Evolutionary conservation across 2,329 filamentous ascomycete species (phyloP), one percentile per base, ranked within the genome.

Genomic region (Colletotrichum brevisporum): DNA sequence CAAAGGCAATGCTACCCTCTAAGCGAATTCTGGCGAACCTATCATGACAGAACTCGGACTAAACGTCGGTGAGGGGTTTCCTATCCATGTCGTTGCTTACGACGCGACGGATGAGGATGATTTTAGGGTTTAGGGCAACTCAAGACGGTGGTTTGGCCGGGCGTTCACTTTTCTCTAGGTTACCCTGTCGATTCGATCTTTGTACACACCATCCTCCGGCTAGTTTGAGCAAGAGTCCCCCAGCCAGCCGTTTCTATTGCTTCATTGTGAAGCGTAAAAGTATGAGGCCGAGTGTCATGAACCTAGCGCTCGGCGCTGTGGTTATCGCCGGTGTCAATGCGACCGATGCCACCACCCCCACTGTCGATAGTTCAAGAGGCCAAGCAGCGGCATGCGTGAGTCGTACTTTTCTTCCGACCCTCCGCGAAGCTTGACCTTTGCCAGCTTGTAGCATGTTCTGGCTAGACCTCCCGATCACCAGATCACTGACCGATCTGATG

Each of bases 361-460:
- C 41, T 15, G 41, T 12, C 16, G 13, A 43, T 6, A 57, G 12
- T 3, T 27, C 16, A 12, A 51, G 39, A 18, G 15, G 45, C 6
- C 45, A 50, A 8, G 41, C 45, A 5, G 39, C 57, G 15, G 36
- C 54, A 18, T 68, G 65, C 48, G 65, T 68, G 18, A 63, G 65
- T 68, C 16, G 41, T 43, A 15, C 13, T 43, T 43, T 43, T 43
- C 41, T 4, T n/a, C 6, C 15, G 8, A 6, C 16, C 15, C 16
- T 10, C 10, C 8, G 8, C 31, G 9, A 36, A 43, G 13, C 6
- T 4, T 43, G 8, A n/a, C 41, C 16, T 15, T 43, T 43, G 6
- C 41, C 4, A 43, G 13, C 15, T 15, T n/a, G 41, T 15, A n/a
- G 41, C 41, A 15, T 5, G 6, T 13, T 16, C 41, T 2, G 10